Evolutionary conservation across 2,329 filamentous ascomycete genomes (phyloP), one percentile per base, ranked within the genome.

Genomic region (Stromatinia cepivora): DNA sequence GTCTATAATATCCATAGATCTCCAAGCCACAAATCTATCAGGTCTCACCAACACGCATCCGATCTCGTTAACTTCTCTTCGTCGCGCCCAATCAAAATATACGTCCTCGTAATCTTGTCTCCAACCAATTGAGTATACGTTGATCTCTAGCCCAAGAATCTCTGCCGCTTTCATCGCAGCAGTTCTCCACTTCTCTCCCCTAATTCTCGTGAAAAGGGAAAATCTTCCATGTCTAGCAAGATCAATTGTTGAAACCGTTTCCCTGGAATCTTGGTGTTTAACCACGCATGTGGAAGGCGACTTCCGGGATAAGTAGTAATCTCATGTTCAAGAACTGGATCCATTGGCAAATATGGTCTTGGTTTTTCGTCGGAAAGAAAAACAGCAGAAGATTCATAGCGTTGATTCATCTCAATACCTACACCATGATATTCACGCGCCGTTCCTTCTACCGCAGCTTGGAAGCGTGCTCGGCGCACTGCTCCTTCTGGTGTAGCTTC

Each of bases 271-370:
- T 67, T 70, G 10, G 57, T 50, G 25, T 74, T 64, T 1, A 77
- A 15, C 76, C 75, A 77, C 1, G 71, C 72, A 71, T 77, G 76
- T 11, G 76, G 76, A 3, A 76, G 66, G 25, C 76, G 72, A 57
- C 73, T 73, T 3, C 76, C 76, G n/a, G 76, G 76, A 28, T 71
- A 67, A 10, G 76, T 76, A 1, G 72, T 76, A 7, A 74, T 52
- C 17, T 52, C 66, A 67, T 53, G 74, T 13, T 58, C 56, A 67
- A 77, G 76, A 13, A 67, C 71, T 9, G 72, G 66, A 17, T 72
- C 71, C 3, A 54, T 15, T 11, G 74, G 74, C 63, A 76, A 73
- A 11, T 54, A 5, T 6, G 66, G 31, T 22, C 70, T 58, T 4
- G 71, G 54, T 1, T 65, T 53, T 25, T 72, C 73, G 34, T 74